Conservation (phyloP, 352 stramenopile genomes). For the Paralagenidium karlingii region DNA sequence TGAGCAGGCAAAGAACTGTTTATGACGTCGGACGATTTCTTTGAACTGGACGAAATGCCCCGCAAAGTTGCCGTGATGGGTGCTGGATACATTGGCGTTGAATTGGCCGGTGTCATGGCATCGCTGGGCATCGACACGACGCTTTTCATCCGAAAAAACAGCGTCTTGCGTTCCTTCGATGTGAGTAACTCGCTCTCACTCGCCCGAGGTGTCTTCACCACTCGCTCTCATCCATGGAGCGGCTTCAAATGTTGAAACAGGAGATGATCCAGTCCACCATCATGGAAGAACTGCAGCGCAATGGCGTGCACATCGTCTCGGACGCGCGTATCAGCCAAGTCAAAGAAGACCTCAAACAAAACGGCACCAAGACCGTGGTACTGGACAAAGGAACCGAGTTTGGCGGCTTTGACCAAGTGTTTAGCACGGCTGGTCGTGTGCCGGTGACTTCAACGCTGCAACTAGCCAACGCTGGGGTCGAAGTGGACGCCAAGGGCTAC, state of each 20-base stretch:
- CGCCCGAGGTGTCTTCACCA: too few species aligned
- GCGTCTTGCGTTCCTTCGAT: conserved; percentile 84
- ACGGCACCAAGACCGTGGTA: conserved; percentile 45
- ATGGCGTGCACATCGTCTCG: conserved; percentile 22
- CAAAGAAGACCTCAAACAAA: neutral
- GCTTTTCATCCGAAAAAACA: conserved; percentile 80
- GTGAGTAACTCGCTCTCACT: conserved; percentile 20
- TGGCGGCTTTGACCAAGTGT: conserved; percentile 62
- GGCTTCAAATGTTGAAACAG: conserved; percentile 39
- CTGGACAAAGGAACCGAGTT: conserved; percentile 23
- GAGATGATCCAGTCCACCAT: conserved; percentile 44
- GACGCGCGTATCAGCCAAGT: too few species aligned
- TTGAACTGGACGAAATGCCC: conserved; percentile 89
- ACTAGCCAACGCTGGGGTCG: conserved; percentile 55
- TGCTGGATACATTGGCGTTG: conserved; percentile 97
- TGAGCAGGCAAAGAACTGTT: conserved; percentile 74
- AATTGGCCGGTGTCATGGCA: conserved; percentile 93
- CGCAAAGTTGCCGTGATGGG: conserved; percentile 93
- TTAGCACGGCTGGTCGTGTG: conserved; percentile 73
- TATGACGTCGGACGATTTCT: conserved; percentile 96
- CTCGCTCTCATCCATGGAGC: too few species aligned
- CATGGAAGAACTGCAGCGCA: conserved; percentile 27
- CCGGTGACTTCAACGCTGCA: conserved; percentile 38
- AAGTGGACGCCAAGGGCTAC: conserved; percentile 43
- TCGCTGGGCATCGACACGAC: conserved; percentile 86